Conservation (phyloP, 345 rosid genomes). For the rapeseed (Brassica napus) region DNA sequence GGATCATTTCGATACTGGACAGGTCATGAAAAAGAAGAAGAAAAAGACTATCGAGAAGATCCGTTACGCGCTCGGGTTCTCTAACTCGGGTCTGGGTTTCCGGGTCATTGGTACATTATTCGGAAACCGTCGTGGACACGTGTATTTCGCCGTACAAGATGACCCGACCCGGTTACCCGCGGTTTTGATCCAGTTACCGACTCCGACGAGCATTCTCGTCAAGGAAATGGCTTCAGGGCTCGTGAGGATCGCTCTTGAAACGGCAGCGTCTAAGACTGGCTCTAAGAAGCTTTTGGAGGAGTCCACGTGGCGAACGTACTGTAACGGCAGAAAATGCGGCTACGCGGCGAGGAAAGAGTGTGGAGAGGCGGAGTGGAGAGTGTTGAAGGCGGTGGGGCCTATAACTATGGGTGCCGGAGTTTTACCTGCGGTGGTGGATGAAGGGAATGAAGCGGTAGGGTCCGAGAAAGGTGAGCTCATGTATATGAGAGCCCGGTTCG, state of each 20-base stretch:
- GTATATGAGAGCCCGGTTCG: constrained; percentile 96
- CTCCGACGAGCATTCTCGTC: constrained; percentile 75
- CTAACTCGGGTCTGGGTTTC: constrained; percentile 54
- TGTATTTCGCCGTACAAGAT: constrained; percentile 80
- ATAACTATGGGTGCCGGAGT: constrained; percentile 98
- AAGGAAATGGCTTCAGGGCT: constrained; percentile 94
- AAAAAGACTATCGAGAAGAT: constrained; percentile 52
- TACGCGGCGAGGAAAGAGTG: constrained; percentile 69
- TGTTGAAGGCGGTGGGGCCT: constrained; percentile 74
- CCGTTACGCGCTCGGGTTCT: constrained; percentile 52
- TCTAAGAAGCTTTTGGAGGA: constrained; percentile 63
- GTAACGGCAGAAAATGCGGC: constrained; percentile 90
- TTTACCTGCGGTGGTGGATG: constrained; percentile 46
- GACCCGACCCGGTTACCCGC: constrained; percentile 62
- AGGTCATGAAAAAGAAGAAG: constrained; percentile 37
- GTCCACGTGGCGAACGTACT: constrained; percentile 74
- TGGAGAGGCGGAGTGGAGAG: constrained; percentile 63
- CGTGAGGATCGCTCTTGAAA: constrained; percentile 71
- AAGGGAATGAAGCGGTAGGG: constrained; percentile 43
- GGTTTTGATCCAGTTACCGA: constrained; percentile 75
- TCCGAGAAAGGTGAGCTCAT: constrained; percentile 77
- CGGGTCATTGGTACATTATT: constrained; percentile 77
- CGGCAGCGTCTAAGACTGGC: constrained; percentile 28
- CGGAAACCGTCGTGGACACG: constrained; percentile 86
- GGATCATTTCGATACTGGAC: constrained; percentile 13